Evolutionary conservation across 2,329 filamentous ascomycete genomes (phyloP), one percentile per base, ranked within the genome.

Genomic region (Plenodomus tracheiphilus): DNA sequence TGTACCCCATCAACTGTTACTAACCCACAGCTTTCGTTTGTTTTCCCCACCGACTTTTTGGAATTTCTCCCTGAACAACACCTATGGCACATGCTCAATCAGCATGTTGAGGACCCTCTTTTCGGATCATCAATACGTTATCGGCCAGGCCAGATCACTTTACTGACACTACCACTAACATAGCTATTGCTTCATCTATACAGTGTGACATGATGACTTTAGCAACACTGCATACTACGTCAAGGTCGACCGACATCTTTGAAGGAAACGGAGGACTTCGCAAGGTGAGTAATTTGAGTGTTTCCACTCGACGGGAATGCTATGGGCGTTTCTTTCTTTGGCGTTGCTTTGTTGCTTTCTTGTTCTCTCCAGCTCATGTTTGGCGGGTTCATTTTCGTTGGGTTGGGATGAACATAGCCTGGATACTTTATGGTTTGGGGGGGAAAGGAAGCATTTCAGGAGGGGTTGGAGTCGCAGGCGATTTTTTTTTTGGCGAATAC

Each of bases 21-120:
- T 68, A 63, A 67, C 56, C 39, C 28, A 21, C 43, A 62, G 56
- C 25, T 51, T 49, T 50, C 15, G 25, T 21, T 47, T 32, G 28
- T 32, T 11, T 32, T 32, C 28, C 15, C 7, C 28, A 11, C 28
- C 37, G 45, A 39, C 41, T 34, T 47, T 37, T 9, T 11, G 28
- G 28, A 32, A 6, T 15, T 15, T 32, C 13, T 15, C 7, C 13
- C 13, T 11, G 28, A 11, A 32, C 11, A 7, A 32, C 11, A 32
- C 15, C 28, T 32, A 7, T 32, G 28, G 28, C 28, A 32, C 11
- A 32, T 32, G 28, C 28, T 32, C 28, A 15, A 32, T 32, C 28
- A 32, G 28, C 28, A 32, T 15, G 28, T 32, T 11, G 28, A 32
- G 6, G 13, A 32, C 28, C 28, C 4, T 25, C 28, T 32, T 32